Percentiles rank a stretch among this genome's conserved stretches.
Conservation (phyloP, 768 basidiomycete species). For the Kockovaella imperatae region DNA sequence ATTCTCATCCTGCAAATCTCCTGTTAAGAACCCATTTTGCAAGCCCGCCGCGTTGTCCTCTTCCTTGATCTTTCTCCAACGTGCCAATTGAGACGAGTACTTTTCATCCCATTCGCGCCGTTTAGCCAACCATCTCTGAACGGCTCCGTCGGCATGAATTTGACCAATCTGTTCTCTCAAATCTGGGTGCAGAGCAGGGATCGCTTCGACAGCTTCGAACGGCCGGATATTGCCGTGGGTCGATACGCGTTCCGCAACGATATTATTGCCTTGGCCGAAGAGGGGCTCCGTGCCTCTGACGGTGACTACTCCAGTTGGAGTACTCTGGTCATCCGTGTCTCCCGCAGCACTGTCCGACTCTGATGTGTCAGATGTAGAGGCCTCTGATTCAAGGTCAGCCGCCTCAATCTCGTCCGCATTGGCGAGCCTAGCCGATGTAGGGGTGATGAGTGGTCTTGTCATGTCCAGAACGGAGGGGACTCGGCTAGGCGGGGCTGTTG, state of each 20-base stretch:
- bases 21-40: constrained; percentile 38
- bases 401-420: constrained; percentile 23
- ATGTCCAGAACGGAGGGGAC: constrained; percentile 23
- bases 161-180: constrained; percentile 33
- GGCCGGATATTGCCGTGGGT: constrained; percentile 33
- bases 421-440: constrained; percentile 18
- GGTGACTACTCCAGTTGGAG: constrained; percentile 9
- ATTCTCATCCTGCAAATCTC: constrained; percentile 34
- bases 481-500: constrained; percentile 1
- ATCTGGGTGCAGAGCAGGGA: constrained; percentile 29
- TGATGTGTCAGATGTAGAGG: constrained; percentile 19
- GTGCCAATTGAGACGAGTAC: constrained; percentile 30
- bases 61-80: constrained; percentile 28
- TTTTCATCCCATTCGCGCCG: constrained; percentile 42
- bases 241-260: constrained; percentile 38
- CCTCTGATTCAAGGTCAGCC: constrained; percentile 32
- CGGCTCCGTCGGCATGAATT: constrained; percentile 40
- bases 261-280: constrained; percentile 10
- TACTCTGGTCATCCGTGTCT: neutral
- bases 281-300: constrained; percentile 27
- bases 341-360: constrained; percentile 7
- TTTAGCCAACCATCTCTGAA: constrained; percentile 41
- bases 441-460: constrained; percentile 30
- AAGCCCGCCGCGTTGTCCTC: constrained; percentile 36
- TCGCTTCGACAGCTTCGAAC: constrained; percentile 30